A percentile compares a stretch with the other conserved stretches of the same genome.
Evolutionary conservation across 2,329 filamentous ascomycete species (phyloP).

Genomic region (Colletotrichum neosansevieriae): DNA sequence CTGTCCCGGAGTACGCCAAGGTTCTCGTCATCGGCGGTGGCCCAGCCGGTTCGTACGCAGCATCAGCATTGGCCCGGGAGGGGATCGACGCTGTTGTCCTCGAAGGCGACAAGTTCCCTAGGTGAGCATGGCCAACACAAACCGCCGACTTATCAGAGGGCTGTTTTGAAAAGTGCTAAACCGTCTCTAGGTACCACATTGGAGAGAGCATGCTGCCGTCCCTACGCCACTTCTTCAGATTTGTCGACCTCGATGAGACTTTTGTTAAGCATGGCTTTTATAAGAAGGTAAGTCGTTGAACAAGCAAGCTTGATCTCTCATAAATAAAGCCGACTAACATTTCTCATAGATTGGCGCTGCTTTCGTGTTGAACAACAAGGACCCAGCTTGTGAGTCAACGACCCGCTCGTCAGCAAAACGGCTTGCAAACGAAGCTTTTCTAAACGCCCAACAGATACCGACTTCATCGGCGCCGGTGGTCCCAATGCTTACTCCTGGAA

Average conservation of each 20-base stretch:
- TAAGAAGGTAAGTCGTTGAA: conserved; percentile 49
- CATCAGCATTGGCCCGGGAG: conserved; percentile 57
- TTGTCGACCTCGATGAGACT: conserved; percentile 56
- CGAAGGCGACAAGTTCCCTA: conserved; percentile 57
- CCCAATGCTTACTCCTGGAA: conserved; percentile 58
- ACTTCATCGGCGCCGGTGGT: conserved; percentile 56
- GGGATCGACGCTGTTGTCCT: conserved; percentile 58
- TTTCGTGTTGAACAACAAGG: not conserved
- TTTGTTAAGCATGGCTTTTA: conserved; percentile 56
- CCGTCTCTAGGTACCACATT: conserved; percentile 51
- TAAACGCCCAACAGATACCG: conserved; percentile 27
- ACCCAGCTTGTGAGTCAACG: too few relatives aligned
- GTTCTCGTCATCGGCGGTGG: conserved; percentile 60
- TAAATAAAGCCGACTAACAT: too few relatives aligned
- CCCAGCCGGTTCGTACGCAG: conserved; percentile 59
- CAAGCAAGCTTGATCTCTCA: too few relatives aligned
- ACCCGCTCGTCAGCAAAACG: too few relatives aligned
- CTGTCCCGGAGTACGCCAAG: conserved; percentile 45
- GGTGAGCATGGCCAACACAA: conserved; percentile 43
- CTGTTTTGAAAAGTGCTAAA: not conserved
- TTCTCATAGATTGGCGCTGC: not conserved
- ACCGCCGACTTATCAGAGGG: not conserved
- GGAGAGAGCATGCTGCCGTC: conserved; percentile 54
- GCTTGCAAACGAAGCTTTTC: too few relatives aligned
- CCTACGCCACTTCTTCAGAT: conserved; percentile 56